Evolutionary conservation across 1,284 basidiomycete species (phyloP), one percentile per base, ranked within the genome.

Genomic region (Ceratorhiza oryzae-sativae): DNA sequence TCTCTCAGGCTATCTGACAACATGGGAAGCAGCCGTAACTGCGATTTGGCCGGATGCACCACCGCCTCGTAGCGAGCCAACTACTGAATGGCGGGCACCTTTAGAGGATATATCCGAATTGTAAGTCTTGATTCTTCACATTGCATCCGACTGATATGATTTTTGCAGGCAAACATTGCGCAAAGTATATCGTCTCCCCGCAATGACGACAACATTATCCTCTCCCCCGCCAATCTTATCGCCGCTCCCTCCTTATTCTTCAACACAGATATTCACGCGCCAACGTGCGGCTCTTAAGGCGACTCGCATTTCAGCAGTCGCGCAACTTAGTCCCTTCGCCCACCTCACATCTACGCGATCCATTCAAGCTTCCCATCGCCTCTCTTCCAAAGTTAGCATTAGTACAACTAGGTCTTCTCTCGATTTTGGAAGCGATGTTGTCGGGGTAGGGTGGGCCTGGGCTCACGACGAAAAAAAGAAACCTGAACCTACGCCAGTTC

Each of bases 401-500:
- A 70, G 65, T 41, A 46, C 53, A 18, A 27, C 53, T 25, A 56
- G 30, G 27, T 46, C 65, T 58, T 70, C 65, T 46, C 53, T 70
- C 5, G 65, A 58, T 10, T 70, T 70, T 58, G 65, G 65, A 18
- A 51, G 53, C 27, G 65, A 41, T 6, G 65, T 70, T 20, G 65
- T 70, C 18, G 65, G 65, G 18, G 65, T 70, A 2, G 65, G 65
- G 1, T 70, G 65, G 65, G 65, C 65, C 12, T 70, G 65, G 65
- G 65, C 65, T 15, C 65, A 70, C 51, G 53, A 70, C 27, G 65
- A 70, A 30, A 63, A 63, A 23, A 63, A 63, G 30, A 70, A 70
- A 46, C 27, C 51, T 6, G 65, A 70, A 15, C n/a, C 6, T 39
- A 39, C 6, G 36, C 36, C 36, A 6, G 36, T 39, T 6, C 6